Evolutionary conservation across 441 rosid species (phyloP).

Genomic region (Croton setiger): DNA sequence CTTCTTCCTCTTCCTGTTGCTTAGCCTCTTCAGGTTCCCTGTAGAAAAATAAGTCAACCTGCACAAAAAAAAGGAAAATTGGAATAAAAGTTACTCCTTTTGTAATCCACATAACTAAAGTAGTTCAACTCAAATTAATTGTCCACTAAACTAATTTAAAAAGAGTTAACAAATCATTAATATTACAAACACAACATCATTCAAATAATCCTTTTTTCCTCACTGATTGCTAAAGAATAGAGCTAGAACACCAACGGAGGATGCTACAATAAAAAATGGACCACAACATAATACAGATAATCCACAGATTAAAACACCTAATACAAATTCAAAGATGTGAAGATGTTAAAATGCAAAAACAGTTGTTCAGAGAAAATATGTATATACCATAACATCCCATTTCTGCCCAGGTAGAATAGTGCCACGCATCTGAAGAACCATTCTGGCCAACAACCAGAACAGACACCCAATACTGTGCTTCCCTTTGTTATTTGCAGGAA

Average conservation of each 20-base stretch:
- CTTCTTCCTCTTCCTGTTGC: constrained; percentile 52
- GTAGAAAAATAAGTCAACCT: constrained; percentile 94
- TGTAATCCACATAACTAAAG: too few relatives aligned
- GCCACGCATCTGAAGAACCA: constrained; percentile 98
- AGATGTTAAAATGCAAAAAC: background rate
- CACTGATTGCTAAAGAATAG: too few relatives aligned
- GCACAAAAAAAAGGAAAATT: constrained; percentile 22
- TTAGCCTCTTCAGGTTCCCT: constrained; percentile 91
- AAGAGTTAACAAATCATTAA: too few relatives aligned
- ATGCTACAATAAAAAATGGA: too few relatives aligned
- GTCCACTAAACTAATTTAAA: too few relatives aligned
- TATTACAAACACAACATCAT: too few relatives aligned
- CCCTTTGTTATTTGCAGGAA: constrained; percentile 95
- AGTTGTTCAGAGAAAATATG: background rate
- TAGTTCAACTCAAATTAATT: too few relatives aligned
- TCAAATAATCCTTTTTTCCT: too few relatives aligned
- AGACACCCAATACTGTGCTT: constrained; percentile 95
- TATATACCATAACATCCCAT: constrained; percentile 81
- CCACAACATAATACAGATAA: too few relatives aligned
- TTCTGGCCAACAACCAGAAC: constrained; percentile 91
- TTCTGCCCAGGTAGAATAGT: constrained; percentile 71
- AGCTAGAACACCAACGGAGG: too few relatives aligned
- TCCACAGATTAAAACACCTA: too few relatives aligned
- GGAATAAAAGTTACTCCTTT: background rate
- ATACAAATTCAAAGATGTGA: background rate